A percentile compares a stretch with the other conserved stretches of the same genome.
Conservation (phyloP, 169 alveolate species). For the Cryptosporidium parvum region DNA sequence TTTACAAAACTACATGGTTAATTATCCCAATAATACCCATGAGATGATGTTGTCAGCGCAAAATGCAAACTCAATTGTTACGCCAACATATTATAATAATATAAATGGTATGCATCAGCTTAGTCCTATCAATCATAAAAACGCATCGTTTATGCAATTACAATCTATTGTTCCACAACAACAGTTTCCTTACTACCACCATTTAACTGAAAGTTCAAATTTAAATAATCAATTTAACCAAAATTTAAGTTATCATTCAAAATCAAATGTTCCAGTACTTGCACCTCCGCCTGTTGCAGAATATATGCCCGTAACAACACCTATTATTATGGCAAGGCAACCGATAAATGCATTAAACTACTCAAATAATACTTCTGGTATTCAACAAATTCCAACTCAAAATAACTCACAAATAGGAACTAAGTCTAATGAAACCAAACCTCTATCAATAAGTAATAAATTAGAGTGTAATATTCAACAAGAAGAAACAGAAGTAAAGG, state of each 20-base stretch:
- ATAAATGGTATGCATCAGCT: slow-evolving; percentile 15
- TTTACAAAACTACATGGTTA: slow-evolving; percentile 33
- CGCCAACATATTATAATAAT: slow-evolving; percentile 18
- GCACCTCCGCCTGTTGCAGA: slow-evolving; percentile 71
- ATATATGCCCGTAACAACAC: slow-evolving; percentile 70
- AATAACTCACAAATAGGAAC: slow-evolving; percentile 9
- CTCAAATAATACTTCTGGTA: neutral
- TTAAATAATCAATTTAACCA: slow-evolving; percentile 42
- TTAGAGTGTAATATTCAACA: slow-evolving; percentile 10
- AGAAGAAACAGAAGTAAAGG: slow-evolving; percentile 3
- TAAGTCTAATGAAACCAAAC: neutral
- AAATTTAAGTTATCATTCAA: slow-evolving; percentile 25
- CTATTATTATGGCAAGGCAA: slow-evolving; percentile 59
- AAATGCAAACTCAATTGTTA: slow-evolving; percentile 9
- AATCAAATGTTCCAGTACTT: neutral
- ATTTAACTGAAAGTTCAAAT: slow-evolving; percentile 1
- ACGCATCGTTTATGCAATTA: slow-evolving; percentile 11
- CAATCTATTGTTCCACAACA: slow-evolving; percentile 30
- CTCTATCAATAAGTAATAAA: neutral
- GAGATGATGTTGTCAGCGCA: slow-evolving; percentile 11
- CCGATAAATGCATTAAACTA: slow-evolving; percentile 13
- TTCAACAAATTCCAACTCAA: slow-evolving; percentile 26
- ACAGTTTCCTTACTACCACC: slow-evolving; percentile 36
- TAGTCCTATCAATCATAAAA: slow-evolving; percentile 5
- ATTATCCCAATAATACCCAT: neutral